Evolutionary conservation across 1,284 basidiomycete species (phyloP), one percentile per base, ranked within the genome.

Genomic region (Apiotrichum porosum): DNA sequence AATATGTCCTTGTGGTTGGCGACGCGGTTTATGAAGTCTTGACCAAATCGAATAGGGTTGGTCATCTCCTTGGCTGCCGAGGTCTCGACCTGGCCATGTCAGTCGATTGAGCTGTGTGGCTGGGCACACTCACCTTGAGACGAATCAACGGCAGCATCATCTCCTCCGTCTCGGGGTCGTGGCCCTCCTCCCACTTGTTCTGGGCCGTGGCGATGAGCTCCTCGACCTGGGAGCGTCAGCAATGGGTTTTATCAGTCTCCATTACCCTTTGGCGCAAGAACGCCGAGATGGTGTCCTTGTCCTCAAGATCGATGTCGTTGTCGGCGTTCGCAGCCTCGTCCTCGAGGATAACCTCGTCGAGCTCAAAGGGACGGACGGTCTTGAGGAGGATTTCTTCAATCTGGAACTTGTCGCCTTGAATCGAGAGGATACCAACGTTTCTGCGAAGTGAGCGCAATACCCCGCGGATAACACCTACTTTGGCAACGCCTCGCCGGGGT

Each of bases 11-110:
- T 82, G 6, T 94, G 93, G 66, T 99, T 99, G 10, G 94, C 95
- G 14, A 98, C 82, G 19, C 81, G 81, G 2, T 88, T 90, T 51
- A 85, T 81, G 71, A 95, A 97, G 67, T 95, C 90, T 69, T 95
- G 92, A 0, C 95, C 94, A 67, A 99, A 97, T 9, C 94, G 85
- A 42, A 94, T 86, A 13, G 93, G 89, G 69, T 99, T 99, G 39
- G 86, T 88, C 75, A 91, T 89, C 58, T 89, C 87, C 49, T 83
- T 83, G 6, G 85, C 86, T 42, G 85, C 86, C 0, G 88, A 90
- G 1, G 91, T 94, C 66, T 97, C 91, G 21, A 95, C 90, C 84
- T 86, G 55, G 18, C 41, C 26, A 32, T 18, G 22, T 18, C n/a
- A 17, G 38, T 51, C n/a, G n/a, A n/a, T n/a, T n/a, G n/a, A n/a